A percentile compares a stretch with the other conserved stretches of the same genome.
Evolutionary conservation across 495 filamentous ascomycete species (phyloP).

Genomic region (Penicillium ucsense): DNA sequence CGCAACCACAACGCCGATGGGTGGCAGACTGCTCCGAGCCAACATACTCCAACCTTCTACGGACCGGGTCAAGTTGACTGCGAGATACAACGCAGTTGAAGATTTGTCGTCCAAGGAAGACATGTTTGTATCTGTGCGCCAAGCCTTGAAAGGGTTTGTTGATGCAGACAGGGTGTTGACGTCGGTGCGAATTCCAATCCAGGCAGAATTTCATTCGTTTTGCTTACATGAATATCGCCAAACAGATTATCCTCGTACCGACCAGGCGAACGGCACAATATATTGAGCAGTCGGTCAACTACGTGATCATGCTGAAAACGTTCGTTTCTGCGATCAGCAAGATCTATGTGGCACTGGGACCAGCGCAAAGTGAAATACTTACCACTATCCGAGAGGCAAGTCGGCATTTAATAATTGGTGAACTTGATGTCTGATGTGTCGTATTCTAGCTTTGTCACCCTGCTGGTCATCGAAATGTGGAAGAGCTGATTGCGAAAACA

Average conservation of each 20-base stretch:
- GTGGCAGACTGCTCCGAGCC: slow-evolving; percentile 65
- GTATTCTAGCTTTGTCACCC: slow-evolving; percentile 49
- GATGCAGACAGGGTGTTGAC: slow-evolving; percentile 37
- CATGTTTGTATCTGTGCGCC: slow-evolving; percentile 70
- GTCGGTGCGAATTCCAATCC: slow-evolving; percentile 9
- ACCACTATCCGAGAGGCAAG: slow-evolving; percentile 51
- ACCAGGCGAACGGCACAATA: slow-evolving; percentile 54
- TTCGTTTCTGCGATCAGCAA: slow-evolving; percentile 60
- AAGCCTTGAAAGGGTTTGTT: slow-evolving; percentile 63
- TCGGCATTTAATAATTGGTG: neutral
- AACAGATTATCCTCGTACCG: slow-evolving; percentile 57
- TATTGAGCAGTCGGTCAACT: slow-evolving; percentile 72
- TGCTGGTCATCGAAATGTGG: slow-evolving; percentile 46
- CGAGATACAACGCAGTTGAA: slow-evolving; percentile 73
- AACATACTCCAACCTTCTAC: slow-evolving; percentile 89
- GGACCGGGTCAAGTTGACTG: slow-evolving; percentile 47
- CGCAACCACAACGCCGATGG: slow-evolving; percentile 80
- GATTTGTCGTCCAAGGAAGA: slow-evolving; percentile 78
- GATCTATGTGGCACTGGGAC: slow-evolving; percentile 57
- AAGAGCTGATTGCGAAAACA: slow-evolving; percentile 53
- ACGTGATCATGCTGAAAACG: slow-evolving; percentile 78
- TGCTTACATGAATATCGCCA: no score
- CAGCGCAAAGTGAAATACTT: slow-evolving; percentile 57
- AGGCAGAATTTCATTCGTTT: no score
- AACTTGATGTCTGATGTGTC: neutral